These are phyloP conservation scores for Cronartium quercuum DNA, from an alignment of 1,284 basidiomycete species.

Conservation along the genomic window DNA sequence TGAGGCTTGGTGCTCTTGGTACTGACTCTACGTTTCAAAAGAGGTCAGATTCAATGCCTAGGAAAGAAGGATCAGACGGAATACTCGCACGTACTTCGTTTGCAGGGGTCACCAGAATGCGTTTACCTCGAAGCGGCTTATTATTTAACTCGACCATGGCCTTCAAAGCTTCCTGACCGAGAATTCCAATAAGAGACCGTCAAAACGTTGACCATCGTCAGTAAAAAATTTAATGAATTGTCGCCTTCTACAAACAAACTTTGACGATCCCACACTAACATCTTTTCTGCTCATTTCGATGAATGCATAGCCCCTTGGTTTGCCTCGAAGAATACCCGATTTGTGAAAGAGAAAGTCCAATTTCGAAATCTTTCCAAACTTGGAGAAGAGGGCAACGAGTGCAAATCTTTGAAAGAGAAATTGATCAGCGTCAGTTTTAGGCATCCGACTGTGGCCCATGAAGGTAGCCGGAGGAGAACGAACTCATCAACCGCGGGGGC, in stretches of 20 bases:
- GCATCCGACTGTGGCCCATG: background rate
- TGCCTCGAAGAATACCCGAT: slow-evolving; percentile 75
- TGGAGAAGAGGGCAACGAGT: slow-evolving; percentile 79
- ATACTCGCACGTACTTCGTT: slow-evolving; percentile 58
- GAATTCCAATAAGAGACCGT: slow-evolving; percentile 22
- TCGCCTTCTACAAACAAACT: too few species aligned
- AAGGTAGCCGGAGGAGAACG: slow-evolving; percentile 48
- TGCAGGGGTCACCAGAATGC: slow-evolving; percentile 79
- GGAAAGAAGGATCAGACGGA: slow-evolving; percentile 43
- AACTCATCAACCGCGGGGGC: slow-evolving; percentile 82
- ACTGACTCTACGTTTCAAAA: background rate
- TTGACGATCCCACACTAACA: slow-evolving; percentile 66
- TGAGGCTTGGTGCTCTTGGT: slow-evolving; percentile 5
- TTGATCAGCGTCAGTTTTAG: background rate
- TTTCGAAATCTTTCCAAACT: slow-evolving; percentile 82
- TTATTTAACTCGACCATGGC: slow-evolving; percentile 71
- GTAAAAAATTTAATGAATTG: background rate
- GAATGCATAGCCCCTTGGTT: slow-evolving; percentile 90
- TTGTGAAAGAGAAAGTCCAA: slow-evolving; percentile 95
- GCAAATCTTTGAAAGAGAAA: slow-evolving; percentile 58
- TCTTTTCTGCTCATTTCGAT: slow-evolving; percentile 72
- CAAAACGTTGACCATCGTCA: background rate
- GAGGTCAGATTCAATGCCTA: background rate
- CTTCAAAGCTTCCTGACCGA: slow-evolving; percentile 69
- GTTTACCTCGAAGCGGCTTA: slow-evolving; percentile 74